Evolutionary conservation across 148 eudicot species (phyloP).

Genomic region (Arctostaphylos glauca): DNA sequence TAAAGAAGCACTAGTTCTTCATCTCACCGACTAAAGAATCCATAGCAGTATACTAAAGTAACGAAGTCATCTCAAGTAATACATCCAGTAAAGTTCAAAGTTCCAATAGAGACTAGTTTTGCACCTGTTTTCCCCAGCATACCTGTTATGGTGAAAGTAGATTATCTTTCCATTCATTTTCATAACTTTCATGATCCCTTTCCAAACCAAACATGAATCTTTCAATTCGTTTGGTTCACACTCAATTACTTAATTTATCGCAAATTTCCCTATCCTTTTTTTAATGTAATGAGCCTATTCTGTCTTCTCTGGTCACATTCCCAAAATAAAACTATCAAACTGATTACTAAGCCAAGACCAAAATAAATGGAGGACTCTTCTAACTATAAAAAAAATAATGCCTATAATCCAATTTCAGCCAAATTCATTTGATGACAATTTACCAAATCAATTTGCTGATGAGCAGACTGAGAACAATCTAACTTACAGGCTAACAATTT

Average conservation of each 20-base stretch:
- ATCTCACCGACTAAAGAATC: neutral
- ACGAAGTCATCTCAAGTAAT: neutral
- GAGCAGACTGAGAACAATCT: neutral
- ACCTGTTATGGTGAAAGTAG: neutral
- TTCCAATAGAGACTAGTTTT: neutral
- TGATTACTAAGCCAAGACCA: too few relatives aligned
- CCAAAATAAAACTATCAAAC: too few relatives aligned
- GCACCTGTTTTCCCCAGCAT: neutral
- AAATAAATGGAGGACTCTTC: too few relatives aligned
- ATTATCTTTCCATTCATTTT: too few relatives aligned
- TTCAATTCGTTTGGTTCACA: too few relatives aligned
- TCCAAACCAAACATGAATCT: too few relatives aligned
- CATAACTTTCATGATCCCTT: too few relatives aligned
- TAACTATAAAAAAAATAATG: too few relatives aligned
- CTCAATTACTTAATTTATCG: too few relatives aligned
- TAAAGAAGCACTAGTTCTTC: neutral
- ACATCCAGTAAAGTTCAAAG: neutral
- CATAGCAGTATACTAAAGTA: neutral
- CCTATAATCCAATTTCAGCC: neutral
- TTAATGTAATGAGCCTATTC: too few relatives aligned
- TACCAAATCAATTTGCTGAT: conserved; percentile 6
- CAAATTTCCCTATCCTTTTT: too few relatives aligned
- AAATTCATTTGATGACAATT: neutral
- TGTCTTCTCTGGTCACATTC: too few relatives aligned
- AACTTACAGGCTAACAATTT: neutral